Evolutionary conservation across 352 stramenopile species (phyloP).

Genomic region (Saprolegnia diclina): DNA sequence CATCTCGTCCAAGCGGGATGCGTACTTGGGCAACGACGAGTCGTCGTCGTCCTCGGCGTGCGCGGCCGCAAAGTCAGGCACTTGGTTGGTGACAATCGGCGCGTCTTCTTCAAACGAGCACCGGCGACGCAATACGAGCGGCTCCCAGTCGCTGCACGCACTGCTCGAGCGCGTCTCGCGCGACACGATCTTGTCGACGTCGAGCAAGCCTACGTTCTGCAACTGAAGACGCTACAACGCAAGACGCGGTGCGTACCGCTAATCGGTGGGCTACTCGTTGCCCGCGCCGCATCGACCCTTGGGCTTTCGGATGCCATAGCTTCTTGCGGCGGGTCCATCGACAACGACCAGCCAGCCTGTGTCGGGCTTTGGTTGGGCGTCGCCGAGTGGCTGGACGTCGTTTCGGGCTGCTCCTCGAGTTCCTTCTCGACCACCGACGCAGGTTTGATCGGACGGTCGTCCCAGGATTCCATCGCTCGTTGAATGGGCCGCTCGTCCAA

Average conservation of each 20-base stretch:
- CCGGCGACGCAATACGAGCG: background rate
- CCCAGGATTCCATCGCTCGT: background rate
- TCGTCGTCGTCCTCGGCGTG: background rate
- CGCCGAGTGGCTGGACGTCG: background rate
- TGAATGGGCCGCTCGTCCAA: background rate
- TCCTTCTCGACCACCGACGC: background rate
- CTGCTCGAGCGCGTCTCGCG: background rate
- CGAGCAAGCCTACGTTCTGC: too few species aligned
- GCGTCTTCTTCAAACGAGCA: background rate
- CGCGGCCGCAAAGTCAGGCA: background rate
- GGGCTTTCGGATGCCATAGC: background rate
- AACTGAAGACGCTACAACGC: too few species aligned
- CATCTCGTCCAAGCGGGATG: background rate
- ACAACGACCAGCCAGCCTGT: background rate
- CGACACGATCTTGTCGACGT: too few species aligned
- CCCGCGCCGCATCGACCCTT: too few species aligned
- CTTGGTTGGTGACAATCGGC: background rate
- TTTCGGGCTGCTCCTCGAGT: background rate
- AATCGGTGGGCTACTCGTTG: background rate
- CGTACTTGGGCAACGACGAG: background rate
- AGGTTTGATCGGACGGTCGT: constrained; percentile 8
- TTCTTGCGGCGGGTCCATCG: background rate
- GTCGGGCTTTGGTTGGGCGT: constrained; percentile 1
- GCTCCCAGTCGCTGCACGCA: background rate
- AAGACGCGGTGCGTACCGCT: too few species aligned